Conservation (phyloP, 1,139 yeast species). For the Scheffersomyces segobiensis region DNA sequence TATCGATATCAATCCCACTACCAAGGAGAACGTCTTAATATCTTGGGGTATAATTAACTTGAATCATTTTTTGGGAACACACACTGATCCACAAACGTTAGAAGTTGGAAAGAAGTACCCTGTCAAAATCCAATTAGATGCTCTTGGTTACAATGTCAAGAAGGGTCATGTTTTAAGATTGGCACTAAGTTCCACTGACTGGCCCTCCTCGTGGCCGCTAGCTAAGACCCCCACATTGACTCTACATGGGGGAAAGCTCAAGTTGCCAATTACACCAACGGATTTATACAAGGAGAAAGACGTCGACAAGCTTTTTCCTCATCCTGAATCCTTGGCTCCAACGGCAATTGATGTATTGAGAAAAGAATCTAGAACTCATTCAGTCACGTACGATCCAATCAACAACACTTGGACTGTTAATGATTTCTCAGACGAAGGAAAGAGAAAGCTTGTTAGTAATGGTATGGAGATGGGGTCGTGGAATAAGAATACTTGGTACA, state of each 20-base stretch:
- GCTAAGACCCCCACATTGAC: conserved; percentile 6
- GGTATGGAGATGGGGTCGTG: conserved; percentile 30
- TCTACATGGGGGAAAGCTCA: background rate
- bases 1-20: conserved; percentile 29
- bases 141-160: conserved; percentile 30
- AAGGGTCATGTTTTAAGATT: conserved; percentile 34
- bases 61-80: conserved; percentile 33
- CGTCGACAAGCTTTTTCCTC: background rate
- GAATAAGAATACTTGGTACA: conserved; percentile 33
- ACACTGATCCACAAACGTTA: conserved; percentile 34
- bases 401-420: conserved; percentile 23
- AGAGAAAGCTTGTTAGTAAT: conserved; percentile 17
- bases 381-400: conserved; percentile 23
- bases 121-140: conserved; percentile 33
- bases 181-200: conserved; percentile 39
- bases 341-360: conserved; percentile 24
- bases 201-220: conserved; percentile 46
- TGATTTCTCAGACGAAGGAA: conserved; percentile 31
- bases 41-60: conserved; percentile 47
- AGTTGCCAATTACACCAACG: background rate
- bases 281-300: background rate
- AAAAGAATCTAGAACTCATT: conserved; percentile 21
- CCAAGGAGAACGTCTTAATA: conserved; percentile 31
- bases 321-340: conserved; percentile 19
- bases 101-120: conserved; percentile 26